phyloP scores from a whole-genome alignment of 768 basidiomycete genomes.

The Panus rudis region DNA sequence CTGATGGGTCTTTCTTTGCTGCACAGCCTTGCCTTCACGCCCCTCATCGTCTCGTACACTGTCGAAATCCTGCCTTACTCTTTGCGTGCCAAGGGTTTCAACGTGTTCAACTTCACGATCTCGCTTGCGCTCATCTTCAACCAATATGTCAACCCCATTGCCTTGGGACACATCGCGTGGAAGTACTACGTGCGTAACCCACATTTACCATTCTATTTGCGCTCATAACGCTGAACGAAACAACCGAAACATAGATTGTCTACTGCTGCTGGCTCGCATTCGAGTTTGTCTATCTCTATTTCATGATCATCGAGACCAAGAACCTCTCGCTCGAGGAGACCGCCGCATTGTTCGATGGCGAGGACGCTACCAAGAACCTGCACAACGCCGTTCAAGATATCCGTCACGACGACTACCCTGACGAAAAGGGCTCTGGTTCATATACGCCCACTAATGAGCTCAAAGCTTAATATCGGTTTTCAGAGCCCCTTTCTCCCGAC shows the following conservation, averaged over 20 bases:
- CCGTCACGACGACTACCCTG: slow-evolving; percentile 10
- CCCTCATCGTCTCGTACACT: slow-evolving; percentile 81
- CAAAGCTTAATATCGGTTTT: slow-evolving; percentile 13
- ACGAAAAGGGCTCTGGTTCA: slow-evolving; percentile 19
- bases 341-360: slow-evolving; percentile 73
- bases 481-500: too few species aligned
- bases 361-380: slow-evolving; percentile 33
- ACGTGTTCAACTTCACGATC: slow-evolving; percentile 71
- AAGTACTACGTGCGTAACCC: slow-evolving; percentile 59
- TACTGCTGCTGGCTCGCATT: slow-evolving; percentile 66
- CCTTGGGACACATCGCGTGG: slow-evolving; percentile 57
- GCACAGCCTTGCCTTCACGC: slow-evolving; percentile 69
- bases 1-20: slow-evolving; percentile 4
- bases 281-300: slow-evolving; percentile 58
- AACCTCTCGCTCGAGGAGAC: slow-evolving; percentile 74
- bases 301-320: slow-evolving; percentile 69
- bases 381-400: slow-evolving; percentile 7
- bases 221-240: neutral
- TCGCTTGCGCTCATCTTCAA: slow-evolving; percentile 82
- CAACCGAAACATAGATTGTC: slow-evolving; percentile 47
- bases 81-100: slow-evolving; percentile 83
- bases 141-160: slow-evolving; percentile 83
- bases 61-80: slow-evolving; percentile 82
- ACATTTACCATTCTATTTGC: neutral
- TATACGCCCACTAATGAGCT: slow-evolving; percentile 11